Conservation (phyloP, 805 yeast species). For the Kodamaea neixiangensis region DNA sequence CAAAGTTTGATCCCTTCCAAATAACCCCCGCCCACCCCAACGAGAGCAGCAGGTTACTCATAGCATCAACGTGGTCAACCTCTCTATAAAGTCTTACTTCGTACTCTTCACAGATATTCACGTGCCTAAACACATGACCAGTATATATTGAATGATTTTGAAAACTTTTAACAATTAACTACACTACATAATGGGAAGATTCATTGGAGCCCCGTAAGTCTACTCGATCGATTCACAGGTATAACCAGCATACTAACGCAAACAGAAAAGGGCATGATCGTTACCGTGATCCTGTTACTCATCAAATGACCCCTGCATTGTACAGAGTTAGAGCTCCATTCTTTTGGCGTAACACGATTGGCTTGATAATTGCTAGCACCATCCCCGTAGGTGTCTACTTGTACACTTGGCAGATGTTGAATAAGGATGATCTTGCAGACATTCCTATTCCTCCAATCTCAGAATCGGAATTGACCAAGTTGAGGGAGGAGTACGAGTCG, state of each 20-base stretch:
- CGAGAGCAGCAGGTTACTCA: too few species aligned
- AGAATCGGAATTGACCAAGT: constrained; percentile 69
- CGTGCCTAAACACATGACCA: background rate
- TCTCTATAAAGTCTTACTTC: too few species aligned
- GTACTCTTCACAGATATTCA: background rate
- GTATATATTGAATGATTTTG: background rate
- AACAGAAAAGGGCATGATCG: constrained; percentile 44
- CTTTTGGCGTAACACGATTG: constrained; percentile 72
- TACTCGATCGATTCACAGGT: background rate
- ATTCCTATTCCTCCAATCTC: constrained; percentile 93
- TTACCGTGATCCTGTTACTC: constrained; percentile 63
- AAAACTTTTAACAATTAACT: background rate
- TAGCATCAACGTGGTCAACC: too few species aligned
- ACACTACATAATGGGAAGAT: constrained; percentile 15
- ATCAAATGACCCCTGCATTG: constrained; percentile 92
- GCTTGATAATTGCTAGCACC: constrained; percentile 59
- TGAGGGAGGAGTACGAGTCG: constrained; percentile 71
- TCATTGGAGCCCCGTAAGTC: constrained; percentile 21
- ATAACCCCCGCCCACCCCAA: too few species aligned
- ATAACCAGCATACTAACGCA: constrained; percentile 12
- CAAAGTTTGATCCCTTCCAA: too few species aligned
- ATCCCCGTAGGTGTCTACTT: constrained; percentile 68
- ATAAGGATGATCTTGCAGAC: constrained; percentile 81
- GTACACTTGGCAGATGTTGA: constrained; percentile 63
- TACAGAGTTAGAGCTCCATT: constrained; percentile 87